Evolutionary conservation across 306 rosid genomes (phyloP).

Genomic region (Vicia faba): DNA sequence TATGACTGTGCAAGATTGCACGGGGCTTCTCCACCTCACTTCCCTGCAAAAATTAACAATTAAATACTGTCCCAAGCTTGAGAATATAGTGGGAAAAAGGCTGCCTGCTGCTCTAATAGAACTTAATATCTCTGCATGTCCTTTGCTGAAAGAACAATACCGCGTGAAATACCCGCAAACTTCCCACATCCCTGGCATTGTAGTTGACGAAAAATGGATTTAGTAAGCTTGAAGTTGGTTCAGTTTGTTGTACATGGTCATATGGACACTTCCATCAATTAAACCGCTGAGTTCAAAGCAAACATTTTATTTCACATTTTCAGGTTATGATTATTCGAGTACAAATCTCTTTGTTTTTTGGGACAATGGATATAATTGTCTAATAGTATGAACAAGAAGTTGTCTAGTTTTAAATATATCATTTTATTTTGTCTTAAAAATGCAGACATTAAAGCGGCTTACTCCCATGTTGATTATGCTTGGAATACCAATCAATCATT

Average conservation of each 20-base stretch:
- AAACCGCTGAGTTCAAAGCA: no score
- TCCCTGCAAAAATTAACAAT: neutral
- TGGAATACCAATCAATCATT: neutral
- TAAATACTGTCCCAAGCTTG: rapidly evolving
- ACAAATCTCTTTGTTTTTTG: neutral
- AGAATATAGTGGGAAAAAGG: neutral
- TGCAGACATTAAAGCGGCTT: neutral
- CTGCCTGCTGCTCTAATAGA: neutral
- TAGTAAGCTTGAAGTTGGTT: neutral
- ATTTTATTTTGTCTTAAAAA: no score
- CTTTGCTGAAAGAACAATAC: neutral
- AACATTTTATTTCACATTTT: neutral
- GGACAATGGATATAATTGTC: neutral
- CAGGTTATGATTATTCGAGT: neutral
- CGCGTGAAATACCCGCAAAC: neutral
- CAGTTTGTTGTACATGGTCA: neutral
- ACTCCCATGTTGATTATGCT: neutral
- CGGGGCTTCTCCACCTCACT: neutral
- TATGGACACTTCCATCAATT: neutral
- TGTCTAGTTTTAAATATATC: no score
- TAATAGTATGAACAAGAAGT: no score
- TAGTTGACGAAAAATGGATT: neutral
- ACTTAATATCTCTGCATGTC: neutral
- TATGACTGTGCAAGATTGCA: neutral
- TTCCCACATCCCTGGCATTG: neutral